Base-by-base conservation (phyloP, 2,329 filamentous ascomycete species). In the Claviceps monticola region DNA sequence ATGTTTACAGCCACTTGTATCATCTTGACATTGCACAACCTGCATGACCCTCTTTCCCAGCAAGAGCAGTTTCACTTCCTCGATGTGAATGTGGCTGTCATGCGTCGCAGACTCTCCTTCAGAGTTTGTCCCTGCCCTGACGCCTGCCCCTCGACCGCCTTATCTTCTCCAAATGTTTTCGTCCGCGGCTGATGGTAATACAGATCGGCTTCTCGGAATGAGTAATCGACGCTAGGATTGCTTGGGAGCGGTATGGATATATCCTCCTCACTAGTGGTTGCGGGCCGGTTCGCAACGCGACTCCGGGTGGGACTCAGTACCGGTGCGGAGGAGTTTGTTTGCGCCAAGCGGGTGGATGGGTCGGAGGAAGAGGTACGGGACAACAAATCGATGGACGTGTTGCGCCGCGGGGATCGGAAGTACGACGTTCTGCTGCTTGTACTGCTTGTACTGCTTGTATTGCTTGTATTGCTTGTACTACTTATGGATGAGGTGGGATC, bases 121-220 rank as follows among this genome's bases (percentile, higher is more conserved):
- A 21, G 37, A 14, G 38, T 36, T 39, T 48, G 19, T 13, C 13
- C 19, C 46, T 48, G 19, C 2, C 26, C 46, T 6, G 17, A 19
- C 1, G 7, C n/a, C 38, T 48, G 19, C 6, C 8, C 36, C 46
- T 41, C 4, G 3, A 11, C 37, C 3, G 21, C 37, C 21, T 23
- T 37, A 8, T 44, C 48, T 11, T 50, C 41, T 11, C 48, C 48
- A 45, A 50, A 50, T 3, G 23, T 19, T 41, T 50, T 50, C 11
- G n/a, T 45, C 26, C 34, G 44, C 7, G 48, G 48, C 26, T 50
- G 48, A 4, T 44, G 17, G 45, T 68, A 68, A 46, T 64, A 67
- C 9, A 67, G 54, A 46, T 68, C 66, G 0, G 62, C 60, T 50
- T 68, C 66, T 11, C 66, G 61, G 19, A 68, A 64, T 0, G 66